Conservation (phyloP, 1,284 basidiomycete species). For the Abortiporus biennis region DNA sequence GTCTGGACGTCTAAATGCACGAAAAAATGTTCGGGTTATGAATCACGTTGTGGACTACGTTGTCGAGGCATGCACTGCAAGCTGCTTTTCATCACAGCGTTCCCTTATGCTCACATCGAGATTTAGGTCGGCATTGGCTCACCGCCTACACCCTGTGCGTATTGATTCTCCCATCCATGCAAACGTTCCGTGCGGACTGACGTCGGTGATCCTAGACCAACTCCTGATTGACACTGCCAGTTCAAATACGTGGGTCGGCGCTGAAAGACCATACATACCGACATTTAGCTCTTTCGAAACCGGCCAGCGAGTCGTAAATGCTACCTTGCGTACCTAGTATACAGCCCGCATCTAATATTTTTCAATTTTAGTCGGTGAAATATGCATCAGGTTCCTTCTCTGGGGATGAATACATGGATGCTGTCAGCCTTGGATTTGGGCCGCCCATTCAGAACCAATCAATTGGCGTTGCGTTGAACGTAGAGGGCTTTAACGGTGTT, state of each 20-base stretch:
- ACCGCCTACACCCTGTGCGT: not conserved
- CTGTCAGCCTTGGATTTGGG: conserved; percentile 15
- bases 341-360: not conserved
- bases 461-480: conserved; percentile 43
- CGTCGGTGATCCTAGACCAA: conserved; percentile 19
- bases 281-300: conserved; percentile 41
- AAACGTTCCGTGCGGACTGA: not conserved
- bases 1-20: not conserved
- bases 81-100: not conserved
- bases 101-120: not conserved
- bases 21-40: not conserved
- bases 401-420: conserved; percentile 18
- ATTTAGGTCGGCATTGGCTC: not conserved
- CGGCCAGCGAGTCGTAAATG: conserved; percentile 32
- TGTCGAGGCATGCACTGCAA: not conserved
- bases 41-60: not conserved
- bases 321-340: no score
- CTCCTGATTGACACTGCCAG: conserved; percentile 26
- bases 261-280: conserved; percentile 35
- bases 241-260: conserved; percentile 67
- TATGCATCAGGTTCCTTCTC: conserved; percentile 51
- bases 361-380: conserved; percentile 33
- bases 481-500: conserved; percentile 31
- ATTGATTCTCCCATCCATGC: not conserved
- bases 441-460: conserved; percentile 31